Evolutionary conservation across 2,329 filamentous ascomycete species (phyloP).

Genomic region (Beauveria bassiana): DNA sequence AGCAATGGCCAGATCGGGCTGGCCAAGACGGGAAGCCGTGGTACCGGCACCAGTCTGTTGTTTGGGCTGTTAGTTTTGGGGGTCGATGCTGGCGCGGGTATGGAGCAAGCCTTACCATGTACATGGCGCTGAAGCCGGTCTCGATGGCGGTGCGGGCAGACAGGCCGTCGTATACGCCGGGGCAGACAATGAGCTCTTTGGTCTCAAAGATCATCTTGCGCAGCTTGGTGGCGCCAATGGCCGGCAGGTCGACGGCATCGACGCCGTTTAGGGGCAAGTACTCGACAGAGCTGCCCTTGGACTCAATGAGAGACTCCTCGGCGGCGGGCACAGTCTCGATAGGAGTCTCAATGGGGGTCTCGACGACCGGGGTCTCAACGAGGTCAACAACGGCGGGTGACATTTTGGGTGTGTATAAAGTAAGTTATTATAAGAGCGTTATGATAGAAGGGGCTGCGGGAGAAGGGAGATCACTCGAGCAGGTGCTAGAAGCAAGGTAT

Average conservation of each 20-base stretch:
- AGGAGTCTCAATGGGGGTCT: neutral
- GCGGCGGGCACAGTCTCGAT: neutral
- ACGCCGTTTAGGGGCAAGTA: slow-evolving; percentile 13
- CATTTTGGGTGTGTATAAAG: neutral
- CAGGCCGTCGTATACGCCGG: slow-evolving; percentile 62
- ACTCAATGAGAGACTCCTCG: slow-evolving; percentile 2
- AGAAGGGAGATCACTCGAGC: neutral
- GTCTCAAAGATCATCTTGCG: slow-evolving; percentile 32
- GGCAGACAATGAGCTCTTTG: slow-evolving; percentile 45
- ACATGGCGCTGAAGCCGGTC: slow-evolving; percentile 54
- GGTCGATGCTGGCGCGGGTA: neutral
- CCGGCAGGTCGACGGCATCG: slow-evolving; percentile 13
- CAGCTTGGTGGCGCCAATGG: slow-evolving; percentile 28
- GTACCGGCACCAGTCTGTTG: slow-evolving; percentile 55
- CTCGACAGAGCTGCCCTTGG: slow-evolving; percentile 9
- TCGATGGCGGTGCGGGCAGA: slow-evolving; percentile 55
- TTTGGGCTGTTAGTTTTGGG: neutral
- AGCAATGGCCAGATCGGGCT: slow-evolving; percentile 55
- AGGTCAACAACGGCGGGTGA: slow-evolving; percentile 6
- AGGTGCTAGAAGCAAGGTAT: neutral
- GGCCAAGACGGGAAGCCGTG: slow-evolving; percentile 52
- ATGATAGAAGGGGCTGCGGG: neutral
- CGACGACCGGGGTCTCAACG: slow-evolving; percentile 4
- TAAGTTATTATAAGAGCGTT: neutral
- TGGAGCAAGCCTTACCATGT: slow-evolving; percentile 48